A percentile compares a stretch with the other conserved stretches of the same genome.
Conservation (phyloP, 495 filamentous ascomycete genomes). For the Aspergillus conjunctus region DNA sequence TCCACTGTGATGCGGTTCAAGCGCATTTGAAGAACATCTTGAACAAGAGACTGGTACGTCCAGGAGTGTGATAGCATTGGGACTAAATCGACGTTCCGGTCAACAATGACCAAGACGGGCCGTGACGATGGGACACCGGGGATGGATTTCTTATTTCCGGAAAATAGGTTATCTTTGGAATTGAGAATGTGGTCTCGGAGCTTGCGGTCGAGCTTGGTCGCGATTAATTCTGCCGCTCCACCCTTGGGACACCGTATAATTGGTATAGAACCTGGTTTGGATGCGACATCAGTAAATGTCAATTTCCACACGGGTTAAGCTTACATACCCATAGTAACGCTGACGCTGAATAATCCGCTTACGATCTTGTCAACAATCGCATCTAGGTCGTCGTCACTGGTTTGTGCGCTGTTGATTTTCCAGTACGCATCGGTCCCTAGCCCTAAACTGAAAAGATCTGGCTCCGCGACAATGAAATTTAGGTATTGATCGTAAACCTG, state of each 20-base stretch:
- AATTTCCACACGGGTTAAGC: not conserved
- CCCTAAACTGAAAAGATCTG: slow-evolving; percentile 91
- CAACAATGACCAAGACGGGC: slow-evolving; percentile 85
- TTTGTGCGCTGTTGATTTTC: slow-evolving; percentile 90
- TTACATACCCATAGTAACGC: slow-evolving; percentile 86
- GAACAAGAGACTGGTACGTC: slow-evolving; percentile 96
- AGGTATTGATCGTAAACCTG: slow-evolving; percentile 97
- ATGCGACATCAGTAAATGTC: slow-evolving; percentile 9
- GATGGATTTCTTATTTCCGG: slow-evolving; percentile 50
- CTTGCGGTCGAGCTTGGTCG: slow-evolving; percentile 90
- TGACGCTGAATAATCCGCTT: slow-evolving; percentile 92
- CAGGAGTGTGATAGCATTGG: slow-evolving; percentile 99
- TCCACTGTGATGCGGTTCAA: slow-evolving; percentile 97
- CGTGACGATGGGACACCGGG: slow-evolving; percentile 68
- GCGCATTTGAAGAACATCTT: slow-evolving; percentile 91
- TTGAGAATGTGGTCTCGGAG: slow-evolving; percentile 95
- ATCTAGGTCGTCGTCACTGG: slow-evolving; percentile 88
- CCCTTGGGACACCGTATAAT: slow-evolving; percentile 91
- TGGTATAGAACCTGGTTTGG: slow-evolving; percentile 71
- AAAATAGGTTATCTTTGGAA: slow-evolving; percentile 95
- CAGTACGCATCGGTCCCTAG: slow-evolving; percentile 90
- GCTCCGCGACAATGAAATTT: slow-evolving; percentile 96
- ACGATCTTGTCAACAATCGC: slow-evolving; percentile 85
- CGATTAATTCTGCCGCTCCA: slow-evolving; percentile 91
- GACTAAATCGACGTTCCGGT: slow-evolving; percentile 92